phyloP scores from a whole-genome alignment of 2,329 filamentous ascomycete genomes.

The Cercospora sesami region DNA sequence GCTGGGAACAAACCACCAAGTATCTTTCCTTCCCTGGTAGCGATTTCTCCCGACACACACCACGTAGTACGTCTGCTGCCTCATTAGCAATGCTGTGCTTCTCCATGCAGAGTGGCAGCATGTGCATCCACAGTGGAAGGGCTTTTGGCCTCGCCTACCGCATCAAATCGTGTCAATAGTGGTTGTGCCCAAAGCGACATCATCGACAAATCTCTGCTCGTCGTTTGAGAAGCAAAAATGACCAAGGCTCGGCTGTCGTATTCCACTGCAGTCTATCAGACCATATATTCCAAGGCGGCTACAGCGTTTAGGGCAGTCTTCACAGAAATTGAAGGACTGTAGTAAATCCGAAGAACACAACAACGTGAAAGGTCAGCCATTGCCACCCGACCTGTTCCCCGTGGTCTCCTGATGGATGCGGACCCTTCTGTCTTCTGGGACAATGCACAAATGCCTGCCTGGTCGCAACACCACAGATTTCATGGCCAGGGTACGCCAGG shows the following conservation, averaged over 20 bases:
- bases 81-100: background rate
- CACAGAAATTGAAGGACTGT: background rate
- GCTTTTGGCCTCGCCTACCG: background rate
- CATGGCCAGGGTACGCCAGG: background rate
- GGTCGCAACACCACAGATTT: background rate
- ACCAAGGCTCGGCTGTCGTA: background rate
- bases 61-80: background rate
- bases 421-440: background rate
- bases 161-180: background rate
- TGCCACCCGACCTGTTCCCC: background rate
- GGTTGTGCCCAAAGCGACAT: background rate
- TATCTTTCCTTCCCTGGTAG: background rate
- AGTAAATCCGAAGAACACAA: background rate
- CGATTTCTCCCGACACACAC: background rate
- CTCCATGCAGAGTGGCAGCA: background rate
- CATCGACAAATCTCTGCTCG: background rate
- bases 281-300: background rate
- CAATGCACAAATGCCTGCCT: background rate
- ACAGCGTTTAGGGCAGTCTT: background rate
- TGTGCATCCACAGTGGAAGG: background rate
- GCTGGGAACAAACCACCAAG: background rate
- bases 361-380: background rate
- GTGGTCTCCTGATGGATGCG: background rate
- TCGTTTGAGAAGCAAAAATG: background rate
- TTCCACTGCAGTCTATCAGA: background rate